Evolutionary conservation across 2,329 filamentous ascomycete species (phyloP).

Genomic region (Lasiodiplodia gonubiensis): DNA sequence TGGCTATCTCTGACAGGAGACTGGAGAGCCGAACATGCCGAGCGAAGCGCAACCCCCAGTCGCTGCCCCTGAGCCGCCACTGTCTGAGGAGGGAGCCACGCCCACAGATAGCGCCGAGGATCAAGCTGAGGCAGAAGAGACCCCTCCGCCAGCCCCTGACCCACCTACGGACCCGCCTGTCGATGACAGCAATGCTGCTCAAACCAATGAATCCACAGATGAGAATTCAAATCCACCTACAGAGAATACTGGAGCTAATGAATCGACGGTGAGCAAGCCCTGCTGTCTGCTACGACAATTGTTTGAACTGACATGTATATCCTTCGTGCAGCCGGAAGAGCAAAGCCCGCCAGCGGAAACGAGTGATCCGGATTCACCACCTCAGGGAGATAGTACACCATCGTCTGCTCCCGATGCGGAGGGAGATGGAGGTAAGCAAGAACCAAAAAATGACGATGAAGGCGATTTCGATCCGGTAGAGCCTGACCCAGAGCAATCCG

Average conservation of each 20-base stretch:
- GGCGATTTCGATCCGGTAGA: constrained; percentile 13
- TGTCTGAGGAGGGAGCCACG: not conserved
- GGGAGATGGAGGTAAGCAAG: not conserved
- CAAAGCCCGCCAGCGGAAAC: not conserved
- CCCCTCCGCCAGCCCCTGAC: not conserved
- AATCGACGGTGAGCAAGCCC: too few species aligned
- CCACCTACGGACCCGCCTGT: not conserved
- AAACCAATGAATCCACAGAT: not conserved
- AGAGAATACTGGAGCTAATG: not conserved
- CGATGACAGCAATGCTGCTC: not conserved
- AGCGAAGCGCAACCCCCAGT: not conserved
- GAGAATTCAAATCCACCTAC: not conserved
- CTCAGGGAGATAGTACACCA: not conserved
- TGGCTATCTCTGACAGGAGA: not conserved
- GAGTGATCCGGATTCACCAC: not conserved
- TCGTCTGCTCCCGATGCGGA: not conserved
- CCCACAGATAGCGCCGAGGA: not conserved
- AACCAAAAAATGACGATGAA: not conserved
- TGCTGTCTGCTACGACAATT: too few species aligned
- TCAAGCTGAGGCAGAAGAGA: not conserved
- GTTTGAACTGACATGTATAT: too few species aligned
- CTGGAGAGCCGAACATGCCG: not conserved
- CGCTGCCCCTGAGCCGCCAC: not conserved
- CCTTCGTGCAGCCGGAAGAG: not conserved
- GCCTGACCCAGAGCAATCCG: not conserved